phyloP scores from a whole-genome alignment of 2,329 filamentous ascomycete species.

The Aspergillus tamarii region DNA sequence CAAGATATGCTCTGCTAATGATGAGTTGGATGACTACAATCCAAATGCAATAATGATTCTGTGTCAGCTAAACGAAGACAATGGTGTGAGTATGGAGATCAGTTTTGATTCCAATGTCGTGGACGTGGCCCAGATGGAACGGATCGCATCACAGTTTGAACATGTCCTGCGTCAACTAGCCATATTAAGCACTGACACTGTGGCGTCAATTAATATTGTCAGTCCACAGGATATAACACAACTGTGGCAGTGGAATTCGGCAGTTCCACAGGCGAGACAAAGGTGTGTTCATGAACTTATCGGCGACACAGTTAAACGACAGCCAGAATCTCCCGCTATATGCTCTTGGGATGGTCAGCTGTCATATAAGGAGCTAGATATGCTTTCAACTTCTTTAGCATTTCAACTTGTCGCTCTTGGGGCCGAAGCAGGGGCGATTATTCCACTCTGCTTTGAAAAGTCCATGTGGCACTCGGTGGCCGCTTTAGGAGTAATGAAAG shows the following conservation, averaged over 20 bases:
- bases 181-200: not conserved
- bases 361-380: conserved; percentile 30
- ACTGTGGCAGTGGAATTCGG: conserved; percentile 13
- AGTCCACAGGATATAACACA: not conserved
- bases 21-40: not conserved
- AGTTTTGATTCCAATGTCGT: conserved; percentile 8
- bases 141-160: conserved; percentile 3
- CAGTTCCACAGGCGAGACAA: not conserved
- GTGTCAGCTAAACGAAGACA: not conserved
- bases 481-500: conserved; percentile 31
- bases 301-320: conserved; percentile 7
- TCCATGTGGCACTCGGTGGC: conserved; percentile 33
- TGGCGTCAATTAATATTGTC: not conserved
- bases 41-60: not conserved
- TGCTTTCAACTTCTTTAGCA: conserved; percentile 34
- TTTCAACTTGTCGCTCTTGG: conserved; percentile 34
- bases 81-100: not conserved
- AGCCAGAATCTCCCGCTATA: conserved; percentile 18
- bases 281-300: conserved; percentile 11
- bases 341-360: conserved; percentile 34
- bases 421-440: conserved; percentile 26
- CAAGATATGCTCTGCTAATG: not conserved
- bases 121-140: not conserved
- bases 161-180: conserved; percentile 1
- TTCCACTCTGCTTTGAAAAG: conserved; percentile 37